phyloP scores from a whole-genome alignment of 2,329 filamentous ascomycete species.

The Calycina herbarum region DNA sequence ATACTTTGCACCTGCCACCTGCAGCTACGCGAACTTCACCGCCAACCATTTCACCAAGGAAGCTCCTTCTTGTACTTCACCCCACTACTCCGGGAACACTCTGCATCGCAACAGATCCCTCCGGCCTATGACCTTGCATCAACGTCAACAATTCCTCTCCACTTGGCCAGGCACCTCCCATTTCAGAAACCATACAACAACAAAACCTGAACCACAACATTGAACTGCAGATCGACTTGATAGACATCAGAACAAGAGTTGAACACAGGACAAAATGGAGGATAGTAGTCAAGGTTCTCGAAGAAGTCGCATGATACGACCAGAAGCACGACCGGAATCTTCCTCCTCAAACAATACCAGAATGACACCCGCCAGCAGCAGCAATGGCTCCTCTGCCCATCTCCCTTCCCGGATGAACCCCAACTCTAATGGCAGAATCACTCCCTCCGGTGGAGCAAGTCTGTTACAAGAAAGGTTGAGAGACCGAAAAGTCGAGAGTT shows the following conservation, averaged over 20 bases:
- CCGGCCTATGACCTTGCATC: neutral
- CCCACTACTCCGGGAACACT: neutral
- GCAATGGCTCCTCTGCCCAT: conserved; percentile 23
- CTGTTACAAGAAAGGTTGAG: conserved; percentile 38
- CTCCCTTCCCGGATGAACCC: conserved; percentile 15
- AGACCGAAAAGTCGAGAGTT: conserved; percentile 37
- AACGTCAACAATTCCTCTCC: neutral
- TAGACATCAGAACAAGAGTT: neutral
- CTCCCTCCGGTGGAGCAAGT: conserved; percentile 26
- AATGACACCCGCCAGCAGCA: conserved; percentile 30
- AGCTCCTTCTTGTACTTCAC: neutral
- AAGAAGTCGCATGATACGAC: conserved; percentile 20
- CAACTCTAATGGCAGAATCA: conserved; percentile 8
- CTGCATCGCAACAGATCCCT: neutral
- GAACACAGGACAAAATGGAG: conserved; percentile 18
- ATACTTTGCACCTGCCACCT: neutral
- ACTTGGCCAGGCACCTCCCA: neutral
- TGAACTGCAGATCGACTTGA: neutral
- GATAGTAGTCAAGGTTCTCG: conserved; percentile 23
- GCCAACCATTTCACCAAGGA: conserved; percentile 1
- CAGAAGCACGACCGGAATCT: conserved; percentile 27
- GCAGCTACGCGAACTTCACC: neutral
- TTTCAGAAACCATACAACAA: neutral
- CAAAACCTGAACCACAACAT: neutral
- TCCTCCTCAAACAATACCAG: conserved; percentile 29